Conservation (phyloP, 169 alveolate species). For the Eimeria falciformis region DNA sequence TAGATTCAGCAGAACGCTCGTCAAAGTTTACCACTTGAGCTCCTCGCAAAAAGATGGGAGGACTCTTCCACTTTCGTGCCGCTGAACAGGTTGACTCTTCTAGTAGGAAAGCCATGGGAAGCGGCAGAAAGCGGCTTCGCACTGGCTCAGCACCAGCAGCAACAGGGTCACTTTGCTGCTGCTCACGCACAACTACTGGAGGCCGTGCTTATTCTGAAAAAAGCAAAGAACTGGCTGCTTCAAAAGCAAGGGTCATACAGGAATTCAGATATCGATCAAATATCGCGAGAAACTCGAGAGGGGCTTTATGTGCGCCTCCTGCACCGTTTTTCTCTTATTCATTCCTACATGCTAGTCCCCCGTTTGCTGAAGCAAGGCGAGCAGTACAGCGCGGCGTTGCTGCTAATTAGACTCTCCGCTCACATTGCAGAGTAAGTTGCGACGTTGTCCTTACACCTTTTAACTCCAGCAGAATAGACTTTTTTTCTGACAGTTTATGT, state of each 20-base stretch:
- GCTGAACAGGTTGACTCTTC: background rate
- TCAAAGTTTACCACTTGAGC: background rate
- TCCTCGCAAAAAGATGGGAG: too few relatives aligned
- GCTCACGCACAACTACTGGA: constrained; percentile 11
- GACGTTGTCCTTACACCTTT: background rate
- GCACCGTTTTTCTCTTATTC: constrained; percentile 33
- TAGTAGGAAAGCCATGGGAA: constrained; percentile 17
- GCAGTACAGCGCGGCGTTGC: constrained; percentile 37
- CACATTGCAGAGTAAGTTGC: constrained; percentile 43
- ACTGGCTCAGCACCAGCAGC: constrained; percentile 18
- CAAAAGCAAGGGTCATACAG: background rate
- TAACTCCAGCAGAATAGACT: background rate
- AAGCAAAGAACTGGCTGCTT: background rate
- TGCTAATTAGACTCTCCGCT: constrained; percentile 31
- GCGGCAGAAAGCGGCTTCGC: background rate
- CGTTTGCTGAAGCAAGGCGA: constrained; percentile 33
- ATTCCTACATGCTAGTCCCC: constrained; percentile 50
- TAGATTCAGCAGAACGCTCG: background rate
- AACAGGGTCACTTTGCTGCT: background rate
- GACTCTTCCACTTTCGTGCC: background rate
- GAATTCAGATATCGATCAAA: background rate
- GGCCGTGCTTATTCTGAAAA: background rate
- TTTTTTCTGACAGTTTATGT: too few relatives aligned
- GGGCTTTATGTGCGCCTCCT: constrained; percentile 5
- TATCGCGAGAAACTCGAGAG: background rate